Conservation (phyloP, 2,329 filamentous ascomycete species). For the Arachnopeziza araneosa region DNA sequence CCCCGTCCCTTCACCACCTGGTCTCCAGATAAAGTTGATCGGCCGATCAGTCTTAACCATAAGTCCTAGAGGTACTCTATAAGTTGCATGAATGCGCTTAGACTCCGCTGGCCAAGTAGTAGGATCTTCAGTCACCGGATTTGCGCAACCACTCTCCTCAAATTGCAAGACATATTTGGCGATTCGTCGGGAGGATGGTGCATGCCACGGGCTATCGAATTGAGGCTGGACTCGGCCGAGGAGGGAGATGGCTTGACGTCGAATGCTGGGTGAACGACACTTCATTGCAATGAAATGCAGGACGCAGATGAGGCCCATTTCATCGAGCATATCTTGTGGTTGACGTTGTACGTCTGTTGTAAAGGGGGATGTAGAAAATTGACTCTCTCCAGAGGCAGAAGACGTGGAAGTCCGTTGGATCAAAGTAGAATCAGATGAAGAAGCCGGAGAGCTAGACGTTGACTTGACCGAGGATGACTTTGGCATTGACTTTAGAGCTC, state of each 20-base stretch:
- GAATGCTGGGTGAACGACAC: not conserved
- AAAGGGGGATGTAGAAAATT: not conserved
- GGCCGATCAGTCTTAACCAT: not conserved
- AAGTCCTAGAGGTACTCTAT: not conserved
- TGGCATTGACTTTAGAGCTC: not conserved
- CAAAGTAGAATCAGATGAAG: not conserved
- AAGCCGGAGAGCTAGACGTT: not conserved
- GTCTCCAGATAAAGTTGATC: not conserved
- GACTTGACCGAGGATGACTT: not conserved
- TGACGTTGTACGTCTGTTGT: not conserved
- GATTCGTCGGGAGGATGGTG: not conserved
- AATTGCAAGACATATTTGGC: not conserved
- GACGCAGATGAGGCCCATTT: not conserved
- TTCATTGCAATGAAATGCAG: not conserved
- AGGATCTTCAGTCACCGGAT: not conserved
- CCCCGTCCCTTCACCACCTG: not conserved
- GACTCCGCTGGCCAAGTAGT: not conserved
- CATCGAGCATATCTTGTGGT: not conserved
- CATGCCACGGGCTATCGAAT: not conserved
- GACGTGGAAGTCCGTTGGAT: not conserved
- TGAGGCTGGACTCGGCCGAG: not conserved
- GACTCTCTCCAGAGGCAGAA: not conserved
- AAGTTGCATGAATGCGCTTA: not conserved
- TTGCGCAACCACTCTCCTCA: not conserved
- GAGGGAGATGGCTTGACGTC: not conserved